Base-by-base conservation (phyloP, 1,139 yeast species). In the Magnusiomyces clavatus region DNA sequence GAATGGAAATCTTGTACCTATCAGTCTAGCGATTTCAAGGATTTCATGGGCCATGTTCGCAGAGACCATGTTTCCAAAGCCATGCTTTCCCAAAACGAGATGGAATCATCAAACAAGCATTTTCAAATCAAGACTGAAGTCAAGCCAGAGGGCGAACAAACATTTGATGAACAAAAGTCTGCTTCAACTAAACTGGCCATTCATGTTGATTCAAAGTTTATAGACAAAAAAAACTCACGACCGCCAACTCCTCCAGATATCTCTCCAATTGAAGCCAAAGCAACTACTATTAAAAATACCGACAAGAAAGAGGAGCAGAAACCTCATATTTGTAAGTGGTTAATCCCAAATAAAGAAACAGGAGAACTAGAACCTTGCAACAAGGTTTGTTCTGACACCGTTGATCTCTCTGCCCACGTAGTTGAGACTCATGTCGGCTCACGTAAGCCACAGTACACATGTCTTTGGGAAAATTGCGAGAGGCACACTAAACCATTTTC, bases 391-490 rank as follows among this genome's bases (percentile, higher is more conserved):
- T 52, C 61, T 4, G 66, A 75, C 3, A 77, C 84, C 2, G 80
- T 80, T 6, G 83, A 76, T 3, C 72, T 92, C 48, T 88, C 88
- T 49, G 73, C 77, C 2, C 98, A 92, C 66, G 64, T 92, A 14
- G 75, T 81, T 11, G 68, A 72, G 1, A 75, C 69, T 14, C 97
- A 92, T 65, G 73, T 90, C 16, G 86, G 86, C 2, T 77, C 83
- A 12, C 90, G 96, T 1, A 78, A 83, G 63, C 77, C 84, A 1
- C 69, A 72, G 24, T 90, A 92, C 61, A 65, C 68, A 31, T 92
- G 98, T 65, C 62, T 69, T 49, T 92, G 98, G 98, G 68, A 75
- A 6, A 85, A 80, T 2, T 92, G 98, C 66, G 78, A 77, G 17
- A 78, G 97, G 46, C 73, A 73, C 46, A 70, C 57, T 13, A 76